Base-by-base conservation (phyloP, 805 yeast species). In the Metschnikowia gruessii region DNA sequence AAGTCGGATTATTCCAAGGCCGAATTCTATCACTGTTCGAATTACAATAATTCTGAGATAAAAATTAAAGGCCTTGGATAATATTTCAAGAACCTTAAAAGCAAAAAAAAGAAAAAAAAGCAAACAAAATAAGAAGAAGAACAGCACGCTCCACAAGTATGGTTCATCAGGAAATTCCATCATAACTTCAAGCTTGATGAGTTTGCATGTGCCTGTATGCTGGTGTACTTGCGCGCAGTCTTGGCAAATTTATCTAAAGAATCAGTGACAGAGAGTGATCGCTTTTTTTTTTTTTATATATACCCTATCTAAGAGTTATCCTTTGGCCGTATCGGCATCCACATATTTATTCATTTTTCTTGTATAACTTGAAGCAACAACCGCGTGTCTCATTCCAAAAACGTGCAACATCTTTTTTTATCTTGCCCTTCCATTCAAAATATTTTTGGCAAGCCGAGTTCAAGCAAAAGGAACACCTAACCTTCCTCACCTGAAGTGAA, bases 191-290 rank as follows among this genome's bases (percentile, higher is more conserved):
- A 7, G n/a, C 4, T 26, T 26, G 13, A 9, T 6, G 15, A 7
- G n/a, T 4, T 3, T 37, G 26, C 17, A 31, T 43, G 38, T 26
- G 13, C 39, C 48, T 44, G 44, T 40, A 40, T 16, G 17, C 16
- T 26, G 7, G 3, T 18, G 16, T 4, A 12, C 5, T 22, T 40
- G 34, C 34, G 38, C 44, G 48, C 41, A 45, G 48, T 40, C 48
- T 30, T 40, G 45, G 45, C 31, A 30, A 45, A 44, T 34, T 54
- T 54, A 54, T 54, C 58, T 54, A 54, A 49, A 51, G 43, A 37
- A 54, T 54, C 58, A 54, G 58, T 51, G 46, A 39, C 36, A 35
- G 42, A 44, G 17, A 33, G 18, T 28, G 38, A 29, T 29, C 43
- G 47, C 47, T 32, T 26, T 37, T 44, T 48, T 32, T 30, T 41